These are phyloP conservation scores for Strobilomyces dryophilus DNA, from an alignment of 768 basidiomycete genomes.

Conservation along the genomic window DNA sequence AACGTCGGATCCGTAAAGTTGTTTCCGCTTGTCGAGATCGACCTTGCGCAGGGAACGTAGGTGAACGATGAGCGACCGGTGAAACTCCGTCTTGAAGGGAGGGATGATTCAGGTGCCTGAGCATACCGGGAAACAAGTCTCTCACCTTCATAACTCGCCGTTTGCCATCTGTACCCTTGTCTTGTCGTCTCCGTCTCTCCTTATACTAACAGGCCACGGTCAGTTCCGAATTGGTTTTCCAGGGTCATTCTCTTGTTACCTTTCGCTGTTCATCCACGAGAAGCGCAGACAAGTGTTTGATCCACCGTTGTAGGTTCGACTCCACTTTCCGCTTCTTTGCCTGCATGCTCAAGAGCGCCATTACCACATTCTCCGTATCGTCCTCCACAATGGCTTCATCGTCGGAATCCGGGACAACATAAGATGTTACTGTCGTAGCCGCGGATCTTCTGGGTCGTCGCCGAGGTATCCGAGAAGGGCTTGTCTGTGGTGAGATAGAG, in stretches of 20 bases:
- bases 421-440: slow-evolving; percentile 50
- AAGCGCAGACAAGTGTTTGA: slow-evolving; percentile 57
- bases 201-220: slow-evolving; percentile 44
- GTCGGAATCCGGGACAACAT: slow-evolving; percentile 66
- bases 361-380: slow-evolving; percentile 33
- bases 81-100: slow-evolving; percentile 56
- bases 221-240: slow-evolving; percentile 6
- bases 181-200: slow-evolving; percentile 54
- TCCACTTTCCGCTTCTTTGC: slow-evolving; percentile 38
- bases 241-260: slow-evolving; percentile 33
- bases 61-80: slow-evolving; percentile 54
- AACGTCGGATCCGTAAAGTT: slow-evolving; percentile 38
- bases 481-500: slow-evolving; percentile 9
- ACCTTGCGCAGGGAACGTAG: slow-evolving; percentile 59
- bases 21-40: slow-evolving; percentile 49
- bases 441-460: slow-evolving; percentile 62
- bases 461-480: slow-evolving; percentile 27
- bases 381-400: slow-evolving; percentile 53
- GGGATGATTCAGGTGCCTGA: not conserved
- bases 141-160: slow-evolving; percentile 58
- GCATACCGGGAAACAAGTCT: not conserved
- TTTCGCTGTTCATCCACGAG: slow-evolving; percentile 67
- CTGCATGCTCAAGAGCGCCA: slow-evolving; percentile 26
- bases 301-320: slow-evolving; percentile 58
- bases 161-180: slow-evolving; percentile 45